Percentiles rank a stretch among this genome's conserved stretches.
phyloP scores from a whole-genome alignment of 2,329 filamentous ascomycete genomes.

The Fusarium pseudoanthophilum region DNA sequence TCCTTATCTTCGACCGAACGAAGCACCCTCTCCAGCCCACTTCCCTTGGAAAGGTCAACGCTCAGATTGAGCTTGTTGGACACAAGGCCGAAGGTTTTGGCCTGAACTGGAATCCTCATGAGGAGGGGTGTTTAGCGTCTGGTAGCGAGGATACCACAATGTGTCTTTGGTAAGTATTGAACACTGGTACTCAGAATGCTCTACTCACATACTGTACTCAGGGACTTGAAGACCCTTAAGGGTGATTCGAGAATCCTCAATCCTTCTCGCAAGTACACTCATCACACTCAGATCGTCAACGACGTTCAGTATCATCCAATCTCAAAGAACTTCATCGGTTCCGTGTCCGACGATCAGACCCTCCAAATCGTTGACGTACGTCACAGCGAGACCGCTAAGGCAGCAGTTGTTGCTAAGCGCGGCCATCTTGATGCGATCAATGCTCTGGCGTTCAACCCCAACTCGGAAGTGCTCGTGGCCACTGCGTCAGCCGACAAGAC shows the following conservation, averaged over 20 bases:
- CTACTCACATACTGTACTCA: constrained; percentile 48
- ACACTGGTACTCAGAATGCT: neutral
- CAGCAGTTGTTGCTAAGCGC: constrained; percentile 74
- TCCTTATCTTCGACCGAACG: constrained; percentile 94
- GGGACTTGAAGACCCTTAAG: constrained; percentile 83
- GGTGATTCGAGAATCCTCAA: constrained; percentile 76
- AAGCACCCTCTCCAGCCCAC: constrained; percentile 87
- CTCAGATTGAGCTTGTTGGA: constrained; percentile 86
- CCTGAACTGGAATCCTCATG: constrained; percentile 89
- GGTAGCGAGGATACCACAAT: constrained; percentile 95
- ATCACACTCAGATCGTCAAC: constrained; percentile 92
- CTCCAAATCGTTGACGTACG: constrained; percentile 93
- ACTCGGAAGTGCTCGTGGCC: constrained; percentile 87
- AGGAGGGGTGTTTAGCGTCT: constrained; percentile 83
- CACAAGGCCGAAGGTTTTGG: constrained; percentile 93
- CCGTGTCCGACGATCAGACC: constrained; percentile 93
- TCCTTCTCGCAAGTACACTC: constrained; percentile 80
- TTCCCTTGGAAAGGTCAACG: constrained; percentile 70
- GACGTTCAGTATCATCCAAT: constrained; percentile 96
- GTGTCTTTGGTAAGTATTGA: constrained; percentile 78
- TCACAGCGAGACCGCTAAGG: constrained; percentile 70
- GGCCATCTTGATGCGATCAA: constrained; percentile 96
- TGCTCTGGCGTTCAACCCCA: constrained; percentile 92
- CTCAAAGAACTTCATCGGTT: constrained; percentile 86
- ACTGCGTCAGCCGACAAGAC: constrained; percentile 97